Evolutionary conservation across 2,329 filamentous ascomycete genomes (phyloP).

Genomic region (Colletotrichum destructivum): DNA sequence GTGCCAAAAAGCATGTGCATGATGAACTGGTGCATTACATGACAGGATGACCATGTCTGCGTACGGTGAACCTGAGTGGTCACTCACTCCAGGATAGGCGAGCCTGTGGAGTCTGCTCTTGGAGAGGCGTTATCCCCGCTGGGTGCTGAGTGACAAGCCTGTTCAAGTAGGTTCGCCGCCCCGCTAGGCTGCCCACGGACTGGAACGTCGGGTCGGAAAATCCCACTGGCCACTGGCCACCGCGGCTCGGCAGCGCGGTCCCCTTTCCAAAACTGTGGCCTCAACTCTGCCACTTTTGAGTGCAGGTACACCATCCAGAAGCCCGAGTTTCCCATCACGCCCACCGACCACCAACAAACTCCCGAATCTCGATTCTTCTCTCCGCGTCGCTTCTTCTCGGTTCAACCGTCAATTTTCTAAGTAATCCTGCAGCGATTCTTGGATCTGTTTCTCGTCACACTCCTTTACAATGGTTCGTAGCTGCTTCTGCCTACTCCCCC

Average conservation of each 20-base stretch:
- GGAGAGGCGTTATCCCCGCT: constrained; percentile 5
- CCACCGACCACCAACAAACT: constrained; percentile 39
- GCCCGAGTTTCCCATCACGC: constrained; percentile 34
- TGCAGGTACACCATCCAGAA: constrained; percentile 39
- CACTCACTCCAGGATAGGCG: background rate
- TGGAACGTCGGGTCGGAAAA: constrained; percentile 43
- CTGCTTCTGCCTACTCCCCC: background rate
- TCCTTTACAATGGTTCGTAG: constrained; percentile 44
- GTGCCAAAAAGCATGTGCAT: background rate
- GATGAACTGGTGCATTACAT: background rate
- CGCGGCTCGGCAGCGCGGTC: constrained; percentile 46
- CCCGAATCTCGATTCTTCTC: constrained; percentile 45
- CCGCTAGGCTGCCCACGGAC: background rate
- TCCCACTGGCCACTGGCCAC: constrained; percentile 28
- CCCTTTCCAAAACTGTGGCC: constrained; percentile 61
- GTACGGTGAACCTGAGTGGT: constrained; percentile 12
- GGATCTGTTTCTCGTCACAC: constrained; percentile 21
- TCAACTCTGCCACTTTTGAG: constrained; percentile 53
- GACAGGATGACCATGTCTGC: constrained; percentile 39
- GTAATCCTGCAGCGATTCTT: constrained; percentile 54
- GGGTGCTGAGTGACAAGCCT: constrained; percentile 16
- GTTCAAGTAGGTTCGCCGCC: constrained; percentile 41
- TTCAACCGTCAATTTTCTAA: constrained; percentile 19
- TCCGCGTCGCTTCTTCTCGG: constrained; percentile 10
- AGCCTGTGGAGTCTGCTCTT: constrained; percentile 8